Evolutionary conservation across 257 asterid genomes (phyloP).

Genomic region (Nicotiana sylvestris): DNA sequence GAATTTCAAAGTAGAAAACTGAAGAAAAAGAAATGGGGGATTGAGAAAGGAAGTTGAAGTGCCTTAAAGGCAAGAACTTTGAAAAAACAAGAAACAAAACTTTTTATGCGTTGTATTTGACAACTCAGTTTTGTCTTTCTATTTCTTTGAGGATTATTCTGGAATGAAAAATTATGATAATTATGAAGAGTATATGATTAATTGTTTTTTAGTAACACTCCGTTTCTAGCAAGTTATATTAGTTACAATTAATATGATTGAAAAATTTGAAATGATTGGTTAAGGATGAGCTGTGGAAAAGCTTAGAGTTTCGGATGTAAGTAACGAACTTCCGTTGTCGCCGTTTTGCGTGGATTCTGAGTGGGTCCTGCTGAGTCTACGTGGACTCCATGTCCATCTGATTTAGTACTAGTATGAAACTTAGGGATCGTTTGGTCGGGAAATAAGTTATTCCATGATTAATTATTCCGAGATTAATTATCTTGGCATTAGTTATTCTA

Average conservation of each 20-base stretch:
- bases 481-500: too few species aligned
- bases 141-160: not conserved
- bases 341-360: not conserved
- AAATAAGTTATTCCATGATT: too few species aligned
- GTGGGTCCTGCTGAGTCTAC: not conserved
- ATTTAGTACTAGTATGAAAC: too few species aligned
- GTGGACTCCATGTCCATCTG: not conserved
- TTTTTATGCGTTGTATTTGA: not conserved
- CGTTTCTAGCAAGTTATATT: not conserved
- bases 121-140: constrained; percentile 2
- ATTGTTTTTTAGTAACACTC: not conserved
- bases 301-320: not conserved
- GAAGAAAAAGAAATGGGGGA: not conserved
- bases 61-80: not conserved
- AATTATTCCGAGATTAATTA: too few species aligned
- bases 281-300: not conserved
- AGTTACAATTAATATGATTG: not conserved
- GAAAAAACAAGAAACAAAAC: not conserved
- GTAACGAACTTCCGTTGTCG: constrained; percentile 4
- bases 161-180: not conserved
- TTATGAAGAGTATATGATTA: not conserved
- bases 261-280: not conserved
- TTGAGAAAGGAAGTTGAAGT: not conserved
- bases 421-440: too few species aligned
- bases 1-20: not conserved